Evolutionary conservation across 495 filamentous ascomycete species (phyloP), one percentile per base, ranked within the genome.

Genomic region (Hypoxylon cercidicola): DNA sequence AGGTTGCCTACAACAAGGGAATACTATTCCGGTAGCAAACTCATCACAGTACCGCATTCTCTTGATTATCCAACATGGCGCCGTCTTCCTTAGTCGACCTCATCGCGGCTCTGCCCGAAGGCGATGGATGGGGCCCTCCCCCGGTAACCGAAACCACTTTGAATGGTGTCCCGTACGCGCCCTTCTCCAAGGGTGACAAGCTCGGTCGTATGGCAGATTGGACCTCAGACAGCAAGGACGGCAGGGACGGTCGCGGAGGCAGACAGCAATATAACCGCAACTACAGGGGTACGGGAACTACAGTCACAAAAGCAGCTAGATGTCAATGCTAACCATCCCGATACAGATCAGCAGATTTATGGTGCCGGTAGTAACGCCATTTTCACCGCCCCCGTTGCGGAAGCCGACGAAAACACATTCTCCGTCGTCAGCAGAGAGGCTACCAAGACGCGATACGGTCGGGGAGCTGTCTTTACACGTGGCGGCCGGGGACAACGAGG

Each of bases 131-230:
- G 95, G 95, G 95, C 32, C 95, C 95, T 55, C 78, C 90, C 53
- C 84, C 87, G 51, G 87, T 92, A 21, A 84, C 78, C 61, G 92
- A 97, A 70, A 95, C 92, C 54, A 94, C 89, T 54, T 83, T 99
- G 59, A 87, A 93, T 71, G 95, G 96, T 72, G 93, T 98, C 30
- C 95, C 95, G 3, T 99, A 97, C 68, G 94, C 94, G 47, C 94
- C 96, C 44, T 99, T 93, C 81, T 97, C 93, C 60, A 99, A 99
- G 82, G 92, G 92, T 68, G 95, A 99, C 83, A 99, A 98, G 83
- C 82, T 99, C 23, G 95, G 96, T 53, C 93, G 95, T 66, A 99
- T 99, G 95, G 95, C 95, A 16, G 95, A 99, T 79, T 99, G 96
- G 96, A 96, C 93, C 9, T 74, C 88, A n/a, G 95, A 97, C 66